Evolutionary conservation across 805 yeast species (phyloP).

Genomic region (Scheffersomyces amazonensis): DNA sequence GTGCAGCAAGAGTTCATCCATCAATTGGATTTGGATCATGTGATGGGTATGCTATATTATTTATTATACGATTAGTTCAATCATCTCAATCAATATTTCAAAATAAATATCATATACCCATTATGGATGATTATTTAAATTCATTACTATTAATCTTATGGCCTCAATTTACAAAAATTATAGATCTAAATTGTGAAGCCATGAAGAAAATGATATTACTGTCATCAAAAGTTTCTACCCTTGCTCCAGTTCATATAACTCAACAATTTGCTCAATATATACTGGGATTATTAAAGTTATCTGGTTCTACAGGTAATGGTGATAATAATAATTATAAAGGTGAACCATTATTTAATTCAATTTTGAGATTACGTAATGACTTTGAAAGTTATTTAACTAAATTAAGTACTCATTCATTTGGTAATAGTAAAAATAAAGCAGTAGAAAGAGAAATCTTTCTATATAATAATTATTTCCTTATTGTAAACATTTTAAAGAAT

Average conservation of each 20-base stretch:
- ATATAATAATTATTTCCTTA: constrained; percentile 66
- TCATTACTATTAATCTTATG: constrained; percentile 67
- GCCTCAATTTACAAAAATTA: constrained; percentile 79
- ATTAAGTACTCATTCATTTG: constrained; percentile 46
- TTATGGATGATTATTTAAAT: constrained; percentile 67
- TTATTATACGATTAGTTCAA: constrained; percentile 71
- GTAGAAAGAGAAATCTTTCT: constrained; percentile 65
- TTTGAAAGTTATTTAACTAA: constrained; percentile 78
- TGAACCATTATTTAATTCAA: constrained; percentile 74
- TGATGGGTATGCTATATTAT: constrained; percentile 77
- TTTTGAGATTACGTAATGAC: constrained; percentile 70
- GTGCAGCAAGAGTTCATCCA: constrained; percentile 5
- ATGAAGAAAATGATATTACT: constrained; percentile 51
- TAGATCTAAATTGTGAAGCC: constrained; percentile 75
- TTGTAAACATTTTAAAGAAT: constrained; percentile 52
- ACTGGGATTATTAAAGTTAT: constrained; percentile 64
- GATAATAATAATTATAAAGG: constrained; percentile 26
- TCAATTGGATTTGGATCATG: constrained; percentile 39
- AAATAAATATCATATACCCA: constrained; percentile 62
- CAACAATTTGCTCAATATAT: constrained; percentile 76
- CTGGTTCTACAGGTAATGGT: constrained; percentile 8
- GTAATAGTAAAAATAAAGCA: constrained; percentile 28
- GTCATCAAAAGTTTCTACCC: constrained; percentile 18
- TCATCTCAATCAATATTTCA: constrained; percentile 63
- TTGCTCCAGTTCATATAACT: constrained; percentile 58